Conservation (phyloP, 345 rosid species). For the Gossypioides kirkii region DNA sequence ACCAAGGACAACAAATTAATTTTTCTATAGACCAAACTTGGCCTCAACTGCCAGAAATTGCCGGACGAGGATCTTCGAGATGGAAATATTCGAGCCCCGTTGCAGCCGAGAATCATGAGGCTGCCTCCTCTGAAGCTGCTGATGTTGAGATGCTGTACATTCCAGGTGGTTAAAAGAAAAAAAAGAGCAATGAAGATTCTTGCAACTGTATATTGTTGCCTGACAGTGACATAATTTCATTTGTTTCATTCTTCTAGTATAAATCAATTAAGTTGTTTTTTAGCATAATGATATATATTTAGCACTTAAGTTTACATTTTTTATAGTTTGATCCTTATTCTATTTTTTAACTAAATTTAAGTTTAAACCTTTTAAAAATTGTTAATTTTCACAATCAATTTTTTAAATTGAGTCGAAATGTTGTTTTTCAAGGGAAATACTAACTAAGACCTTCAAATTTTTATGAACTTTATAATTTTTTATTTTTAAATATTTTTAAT, state of each 20-base stretch:
- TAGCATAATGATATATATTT: no score
- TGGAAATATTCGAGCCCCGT: background rate
- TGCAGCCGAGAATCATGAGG: background rate
- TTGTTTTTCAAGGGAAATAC: no score
- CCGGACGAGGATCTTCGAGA: background rate
- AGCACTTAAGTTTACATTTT: no score
- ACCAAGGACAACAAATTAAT: slow-evolving; percentile 11
- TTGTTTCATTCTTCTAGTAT: background rate
- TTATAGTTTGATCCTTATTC: no score
- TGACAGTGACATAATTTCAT: background rate
- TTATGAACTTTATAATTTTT: no score
- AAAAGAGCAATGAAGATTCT: background rate
- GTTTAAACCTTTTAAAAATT: no score
- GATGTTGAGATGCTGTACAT: background rate
- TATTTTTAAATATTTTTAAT: no score
- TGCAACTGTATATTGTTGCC: background rate
- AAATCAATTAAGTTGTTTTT: no score
- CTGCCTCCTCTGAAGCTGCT: background rate
- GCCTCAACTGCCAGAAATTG: background rate
- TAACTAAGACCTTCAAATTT: no score
- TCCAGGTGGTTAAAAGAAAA: background rate
- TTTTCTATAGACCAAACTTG: background rate
- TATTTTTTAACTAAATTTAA: no score
- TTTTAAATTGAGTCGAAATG: no score
- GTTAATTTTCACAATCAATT: no score